Evolutionary conservation across 305 asterid species (phyloP).

Genomic region (Petunia hybrid): DNA sequence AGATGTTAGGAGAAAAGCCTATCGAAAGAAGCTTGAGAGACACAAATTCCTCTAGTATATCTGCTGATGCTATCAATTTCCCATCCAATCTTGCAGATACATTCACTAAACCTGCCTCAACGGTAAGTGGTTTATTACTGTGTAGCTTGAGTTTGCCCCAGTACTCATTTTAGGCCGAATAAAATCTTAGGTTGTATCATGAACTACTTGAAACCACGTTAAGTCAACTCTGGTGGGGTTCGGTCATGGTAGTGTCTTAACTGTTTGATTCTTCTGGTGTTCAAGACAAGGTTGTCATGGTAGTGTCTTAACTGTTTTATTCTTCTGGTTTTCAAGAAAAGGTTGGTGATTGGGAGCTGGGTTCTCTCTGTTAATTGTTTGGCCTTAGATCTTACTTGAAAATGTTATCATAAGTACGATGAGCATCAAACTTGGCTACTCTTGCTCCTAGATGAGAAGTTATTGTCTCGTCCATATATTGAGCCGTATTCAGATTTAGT

Average conservation of each 20-base stretch:
- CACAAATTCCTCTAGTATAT: constrained; percentile 53
- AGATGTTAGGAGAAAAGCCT: constrained; percentile 88
- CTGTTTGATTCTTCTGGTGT: constrained; percentile 2
- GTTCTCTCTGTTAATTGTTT: neutral
- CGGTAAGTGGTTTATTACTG: constrained; percentile 60
- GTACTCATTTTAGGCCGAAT: constrained; percentile 1
- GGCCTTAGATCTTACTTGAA: neutral
- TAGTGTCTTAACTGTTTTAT: constrained; percentile 7
- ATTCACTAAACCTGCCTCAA: constrained; percentile 74
- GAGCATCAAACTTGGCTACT: constrained; percentile 2
- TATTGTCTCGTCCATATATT: neutral
- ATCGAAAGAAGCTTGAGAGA: constrained; percentile 68
- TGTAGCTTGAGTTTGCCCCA: neutral
- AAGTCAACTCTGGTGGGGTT: constrained; percentile 5
- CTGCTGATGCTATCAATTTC: constrained; percentile 65
- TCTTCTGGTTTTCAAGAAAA: constrained; percentile 22
- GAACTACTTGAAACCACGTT: neutral
- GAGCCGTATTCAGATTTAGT: constrained; percentile 19
- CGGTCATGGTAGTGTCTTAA: constrained; percentile 18
- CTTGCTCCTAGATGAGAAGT: neutral
- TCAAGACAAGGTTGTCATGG: constrained; percentile 13
- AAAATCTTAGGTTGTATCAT: neutral
- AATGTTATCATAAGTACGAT: neutral
- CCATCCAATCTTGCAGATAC: constrained; percentile 84
- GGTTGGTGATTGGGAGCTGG: too few relatives aligned